Percentiles rank a stretch among this genome's conserved stretches.
Conservation (phyloP, 768 basidiomycete species). For the Lactarius vividus region DNA sequence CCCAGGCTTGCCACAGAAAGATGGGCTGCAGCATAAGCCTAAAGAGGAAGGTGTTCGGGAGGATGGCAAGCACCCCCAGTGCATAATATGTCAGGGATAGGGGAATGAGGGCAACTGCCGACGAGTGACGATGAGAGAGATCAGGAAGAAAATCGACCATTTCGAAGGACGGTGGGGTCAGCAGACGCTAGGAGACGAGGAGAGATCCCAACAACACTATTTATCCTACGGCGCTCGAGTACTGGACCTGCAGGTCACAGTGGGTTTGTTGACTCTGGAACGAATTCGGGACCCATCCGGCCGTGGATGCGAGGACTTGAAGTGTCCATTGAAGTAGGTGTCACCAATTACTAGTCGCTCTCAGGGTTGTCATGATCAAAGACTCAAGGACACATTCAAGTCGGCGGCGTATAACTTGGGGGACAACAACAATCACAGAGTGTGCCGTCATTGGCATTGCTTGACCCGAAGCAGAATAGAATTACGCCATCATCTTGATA, state of each 20-base stretch:
- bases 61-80: conserved; percentile 8
- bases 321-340: too few species aligned
- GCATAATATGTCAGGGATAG: conserved; percentile 6
- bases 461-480: too few species aligned
- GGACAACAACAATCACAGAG: too few species aligned
- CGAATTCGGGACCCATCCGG: not conserved
- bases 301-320: not conserved
- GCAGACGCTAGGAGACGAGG: not conserved
- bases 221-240: not conserved
- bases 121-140: not conserved
- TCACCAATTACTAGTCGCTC: too few species aligned
- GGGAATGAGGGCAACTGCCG: not conserved
- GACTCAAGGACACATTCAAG: too few species aligned
- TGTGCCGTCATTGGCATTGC: too few species aligned
- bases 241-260: not conserved
- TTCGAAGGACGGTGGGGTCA: not conserved
- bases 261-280: not conserved
- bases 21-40: conserved; percentile 2
- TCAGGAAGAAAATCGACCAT: not conserved
- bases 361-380: too few species aligned
- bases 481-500: too few species aligned
- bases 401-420: too few species aligned
- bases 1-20: conserved; percentile 1
- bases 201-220: not conserved
- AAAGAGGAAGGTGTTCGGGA: conserved; percentile 9